A percentile compares a stretch with the other conserved stretches of the same genome.
Evolutionary conservation across 2,329 filamentous ascomycete genomes (phyloP).

Genomic region (Microcyclospora tardicrescens): DNA sequence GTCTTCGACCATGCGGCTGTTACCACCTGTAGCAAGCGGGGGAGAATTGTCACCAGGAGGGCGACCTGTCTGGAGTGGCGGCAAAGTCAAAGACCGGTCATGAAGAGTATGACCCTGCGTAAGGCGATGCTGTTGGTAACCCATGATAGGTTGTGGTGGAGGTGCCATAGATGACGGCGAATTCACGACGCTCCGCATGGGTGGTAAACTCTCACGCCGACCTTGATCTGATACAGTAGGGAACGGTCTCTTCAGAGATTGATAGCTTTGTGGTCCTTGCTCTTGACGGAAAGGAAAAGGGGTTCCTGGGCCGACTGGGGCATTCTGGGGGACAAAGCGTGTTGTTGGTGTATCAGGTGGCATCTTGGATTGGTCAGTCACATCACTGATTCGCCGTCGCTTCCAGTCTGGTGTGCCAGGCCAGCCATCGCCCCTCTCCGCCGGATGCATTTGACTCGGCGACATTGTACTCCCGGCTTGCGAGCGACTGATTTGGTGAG

Average conservation of each 20-base stretch:
- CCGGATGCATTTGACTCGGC: slow-evolving; percentile 15
- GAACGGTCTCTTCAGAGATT: slow-evolving; percentile 16
- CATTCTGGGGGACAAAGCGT: neutral
- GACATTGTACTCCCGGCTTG: slow-evolving; percentile 20
- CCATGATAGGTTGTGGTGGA: slow-evolving; percentile 36
- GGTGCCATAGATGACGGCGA: slow-evolving; percentile 37
- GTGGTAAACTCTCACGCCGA: slow-evolving; percentile 31
- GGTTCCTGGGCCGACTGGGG: slow-evolving; percentile 22
- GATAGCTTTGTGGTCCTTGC: slow-evolving; percentile 13
- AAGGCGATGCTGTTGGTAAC: slow-evolving; percentile 22
- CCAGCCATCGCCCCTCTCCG: slow-evolving; percentile 29
- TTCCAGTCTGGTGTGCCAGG: slow-evolving; percentile 46
- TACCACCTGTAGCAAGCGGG: neutral
- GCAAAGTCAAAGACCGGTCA: slow-evolving; percentile 39
- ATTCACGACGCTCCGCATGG: slow-evolving; percentile 17
- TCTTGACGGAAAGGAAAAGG: slow-evolving; percentile 27
- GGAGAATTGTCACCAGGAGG: slow-evolving; percentile 5
- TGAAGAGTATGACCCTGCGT: slow-evolving; percentile 22
- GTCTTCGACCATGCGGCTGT: slow-evolving; percentile 25
- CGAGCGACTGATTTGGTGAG: slow-evolving; percentile 11
- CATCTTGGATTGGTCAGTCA: no score
- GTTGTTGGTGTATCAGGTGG: no score
- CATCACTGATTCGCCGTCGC: slow-evolving; percentile 30
- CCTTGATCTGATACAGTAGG: slow-evolving; percentile 21
- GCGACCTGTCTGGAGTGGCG: slow-evolving; percentile 37